phyloP scores from a whole-genome alignment of 2,329 filamentous ascomycete species.

The Fusarium tanahbumbuense region DNA sequence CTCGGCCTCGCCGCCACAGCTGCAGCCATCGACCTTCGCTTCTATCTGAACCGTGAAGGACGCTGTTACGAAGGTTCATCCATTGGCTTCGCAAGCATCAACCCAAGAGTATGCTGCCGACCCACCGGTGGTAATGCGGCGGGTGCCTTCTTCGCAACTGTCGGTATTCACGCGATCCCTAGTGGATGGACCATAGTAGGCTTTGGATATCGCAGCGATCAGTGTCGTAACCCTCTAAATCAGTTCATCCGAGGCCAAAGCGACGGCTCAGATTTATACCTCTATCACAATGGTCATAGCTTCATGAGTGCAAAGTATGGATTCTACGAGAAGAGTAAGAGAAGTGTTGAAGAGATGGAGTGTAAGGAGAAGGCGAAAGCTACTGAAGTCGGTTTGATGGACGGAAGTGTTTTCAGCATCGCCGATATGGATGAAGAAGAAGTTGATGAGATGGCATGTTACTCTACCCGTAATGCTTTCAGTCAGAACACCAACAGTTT shows the following conservation, averaged over 20 bases:
- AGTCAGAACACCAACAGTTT: neutral
- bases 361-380: neutral
- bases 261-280: neutral
- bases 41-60: neutral
- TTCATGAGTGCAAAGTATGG: neutral
- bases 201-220: neutral
- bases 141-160: neutral
- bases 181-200: neutral
- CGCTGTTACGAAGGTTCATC: neutral
- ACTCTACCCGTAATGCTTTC: accelerated
- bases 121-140: neutral
- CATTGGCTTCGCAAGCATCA: neutral
- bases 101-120: neutral
- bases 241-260: neutral
- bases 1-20: neutral
- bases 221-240: neutral
- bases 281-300: neutral
- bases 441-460: neutral
- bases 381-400: neutral
- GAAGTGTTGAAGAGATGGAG: neutral
- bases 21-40: neutral
- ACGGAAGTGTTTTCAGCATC: neutral
- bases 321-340: neutral
- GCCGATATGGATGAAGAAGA: neutral
- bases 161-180: neutral